A percentile compares a stretch with the other conserved stretches of the same genome.
Conservation (phyloP, 371 early-diverging fungal species). For the Haplosporangium sp. region DNA sequence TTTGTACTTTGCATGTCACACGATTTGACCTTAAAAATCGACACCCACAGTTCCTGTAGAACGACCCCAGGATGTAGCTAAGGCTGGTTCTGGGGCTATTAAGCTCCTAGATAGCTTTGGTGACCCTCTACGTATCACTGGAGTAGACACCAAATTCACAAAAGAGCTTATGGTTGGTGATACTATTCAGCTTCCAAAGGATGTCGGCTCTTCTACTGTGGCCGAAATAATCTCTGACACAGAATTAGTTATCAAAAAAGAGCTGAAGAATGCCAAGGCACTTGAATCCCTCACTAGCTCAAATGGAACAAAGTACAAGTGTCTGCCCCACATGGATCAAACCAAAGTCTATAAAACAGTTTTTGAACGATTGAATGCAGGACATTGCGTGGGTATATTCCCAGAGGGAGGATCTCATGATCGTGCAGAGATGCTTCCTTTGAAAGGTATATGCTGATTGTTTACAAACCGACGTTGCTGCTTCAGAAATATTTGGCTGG, state of each 20-base stretch:
- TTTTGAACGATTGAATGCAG: constrained; percentile 75
- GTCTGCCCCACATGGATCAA: constrained; percentile 92
- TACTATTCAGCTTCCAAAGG: constrained; percentile 71
- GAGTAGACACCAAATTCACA: constrained; percentile 79
- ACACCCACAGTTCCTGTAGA: constrained; percentile 88
- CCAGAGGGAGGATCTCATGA: constrained; percentile 99
- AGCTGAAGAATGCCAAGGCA: constrained; percentile 76
- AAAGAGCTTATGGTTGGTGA: constrained; percentile 72
- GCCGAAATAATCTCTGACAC: constrained; percentile 88
- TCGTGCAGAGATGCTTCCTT: constrained; percentile 92
- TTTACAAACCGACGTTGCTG: too few relatives aligned
- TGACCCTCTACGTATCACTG: constrained; percentile 73
- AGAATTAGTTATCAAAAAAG: constrained; percentile 67
- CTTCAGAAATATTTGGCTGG: too few relatives aligned
- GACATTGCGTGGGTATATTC: constrained; percentile 94
- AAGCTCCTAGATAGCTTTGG: constrained; percentile 69
- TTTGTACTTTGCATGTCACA: too few relatives aligned
- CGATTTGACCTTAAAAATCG: not conserved
- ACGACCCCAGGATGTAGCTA: constrained; percentile 91
- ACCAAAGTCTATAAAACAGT: constrained; percentile 86
- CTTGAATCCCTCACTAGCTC: constrained; percentile 66
- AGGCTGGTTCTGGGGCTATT: constrained; percentile 78
- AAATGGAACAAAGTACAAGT: constrained; percentile 78
- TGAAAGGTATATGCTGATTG: constrained; percentile 76
- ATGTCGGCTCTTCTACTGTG: constrained; percentile 76